Percentiles rank a stretch among this genome's conserved stretches.
These are phyloP conservation scores for Acorus gramineus DNA, from an alignment of 106 monocot species.

Conservation along the genomic window DNA sequence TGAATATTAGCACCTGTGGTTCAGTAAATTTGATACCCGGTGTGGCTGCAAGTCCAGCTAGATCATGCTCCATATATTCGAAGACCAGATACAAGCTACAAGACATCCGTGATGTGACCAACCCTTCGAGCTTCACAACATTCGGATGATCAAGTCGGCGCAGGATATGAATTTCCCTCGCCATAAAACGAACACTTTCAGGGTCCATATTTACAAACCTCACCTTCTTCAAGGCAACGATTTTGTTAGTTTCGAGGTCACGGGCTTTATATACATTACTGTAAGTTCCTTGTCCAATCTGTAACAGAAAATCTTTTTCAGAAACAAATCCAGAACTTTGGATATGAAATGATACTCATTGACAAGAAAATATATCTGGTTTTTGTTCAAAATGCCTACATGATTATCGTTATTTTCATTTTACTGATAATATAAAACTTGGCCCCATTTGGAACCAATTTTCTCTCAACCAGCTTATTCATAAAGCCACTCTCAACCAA, in stretches of 20 bases:
- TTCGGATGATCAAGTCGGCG: conserved; percentile 49
- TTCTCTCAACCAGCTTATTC: too few relatives aligned
- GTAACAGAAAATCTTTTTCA: conserved; percentile 2
- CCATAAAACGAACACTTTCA: conserved; percentile 66
- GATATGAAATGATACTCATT: neutral
- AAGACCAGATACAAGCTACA: conserved; percentile 53
- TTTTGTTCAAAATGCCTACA: neutral
- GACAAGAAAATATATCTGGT: too few relatives aligned
- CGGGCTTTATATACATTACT: conserved; percentile 48
- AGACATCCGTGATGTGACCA: conserved; percentile 39
- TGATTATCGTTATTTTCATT: too few relatives aligned
- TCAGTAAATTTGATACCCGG: conserved; percentile 46
- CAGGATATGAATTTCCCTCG: conserved; percentile 53
- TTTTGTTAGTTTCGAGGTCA: conserved; percentile 37
- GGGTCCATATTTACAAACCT: conserved; percentile 53
- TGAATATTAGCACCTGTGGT: conserved; percentile 28
- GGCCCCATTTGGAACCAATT: too few relatives aligned
- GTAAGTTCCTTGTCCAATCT: conserved; percentile 72
- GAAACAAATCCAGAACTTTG: neutral
- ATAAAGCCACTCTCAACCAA: too few relatives aligned
- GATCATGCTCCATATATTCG: conserved; percentile 69
- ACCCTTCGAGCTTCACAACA: conserved; percentile 44
- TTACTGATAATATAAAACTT: too few relatives aligned
- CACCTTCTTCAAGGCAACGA: conserved; percentile 61
- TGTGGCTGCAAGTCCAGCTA: conserved; percentile 44